Conservation (phyloP, 2,329 filamentous ascomycete genomes). For the Trichoderma brevicompactum region DNA sequence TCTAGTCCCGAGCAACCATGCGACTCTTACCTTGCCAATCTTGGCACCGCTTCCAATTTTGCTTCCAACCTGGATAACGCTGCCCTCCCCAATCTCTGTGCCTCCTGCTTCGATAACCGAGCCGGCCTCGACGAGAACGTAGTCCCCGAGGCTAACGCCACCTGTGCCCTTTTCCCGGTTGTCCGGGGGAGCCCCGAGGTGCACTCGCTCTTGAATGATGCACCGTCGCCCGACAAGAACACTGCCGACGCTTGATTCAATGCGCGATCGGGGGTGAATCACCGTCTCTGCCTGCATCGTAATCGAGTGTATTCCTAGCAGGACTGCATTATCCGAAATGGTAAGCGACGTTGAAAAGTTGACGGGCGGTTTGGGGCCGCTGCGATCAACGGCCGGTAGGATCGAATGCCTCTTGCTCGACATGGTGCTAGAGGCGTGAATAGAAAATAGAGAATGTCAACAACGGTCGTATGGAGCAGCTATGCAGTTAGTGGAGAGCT, state of each 20-base stretch:
- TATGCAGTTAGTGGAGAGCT: too few species aligned
- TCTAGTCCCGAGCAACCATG: background rate
- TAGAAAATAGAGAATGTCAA: background rate
- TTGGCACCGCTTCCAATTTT: constrained; percentile 63
- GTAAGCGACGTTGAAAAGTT: constrained; percentile 63
- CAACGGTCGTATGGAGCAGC: background rate
- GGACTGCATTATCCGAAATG: constrained; percentile 65
- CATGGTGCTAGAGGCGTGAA: constrained; percentile 34
- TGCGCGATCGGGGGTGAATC: constrained; percentile 81
- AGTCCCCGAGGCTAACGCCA: constrained; percentile 63
- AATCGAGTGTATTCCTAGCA: constrained; percentile 76
- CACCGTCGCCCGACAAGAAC: constrained; percentile 81
- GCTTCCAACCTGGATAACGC: constrained; percentile 62
- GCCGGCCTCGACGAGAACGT: constrained; percentile 64
- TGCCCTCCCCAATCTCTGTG: constrained; percentile 65
- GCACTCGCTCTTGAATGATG: constrained; percentile 74
- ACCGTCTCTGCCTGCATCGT: constrained; percentile 77
- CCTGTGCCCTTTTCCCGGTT: constrained; percentile 39
- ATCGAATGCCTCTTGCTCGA: constrained; percentile 61
- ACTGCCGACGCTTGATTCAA: constrained; percentile 78
- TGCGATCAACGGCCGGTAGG: constrained; percentile 56
- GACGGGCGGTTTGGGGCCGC: constrained; percentile 64
- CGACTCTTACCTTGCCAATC: constrained; percentile 60
- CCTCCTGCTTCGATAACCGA: constrained; percentile 65
- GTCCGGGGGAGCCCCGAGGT: constrained; percentile 53